Percentiles rank a stretch among this genome's conserved stretches.
Conservation (phyloP, 2,329 filamentous ascomycete species). For the Colletotrichum sp. region DNA sequence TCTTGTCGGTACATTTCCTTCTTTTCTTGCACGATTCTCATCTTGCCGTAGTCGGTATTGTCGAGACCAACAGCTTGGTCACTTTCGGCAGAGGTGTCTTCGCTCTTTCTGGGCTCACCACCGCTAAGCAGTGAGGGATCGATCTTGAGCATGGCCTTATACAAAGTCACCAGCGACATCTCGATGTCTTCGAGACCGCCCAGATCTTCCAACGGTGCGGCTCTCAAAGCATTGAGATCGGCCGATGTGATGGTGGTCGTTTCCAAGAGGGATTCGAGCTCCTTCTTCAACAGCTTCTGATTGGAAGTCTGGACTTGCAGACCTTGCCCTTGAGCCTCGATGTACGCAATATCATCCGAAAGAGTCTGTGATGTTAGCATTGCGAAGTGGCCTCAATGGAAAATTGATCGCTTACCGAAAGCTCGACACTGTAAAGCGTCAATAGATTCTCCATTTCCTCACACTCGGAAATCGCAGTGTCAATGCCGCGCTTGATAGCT, state of each 20-base stretch:
- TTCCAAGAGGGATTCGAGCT: conserved; percentile 86
- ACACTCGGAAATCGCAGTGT: conserved; percentile 90
- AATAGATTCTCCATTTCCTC: conserved; percentile 95
- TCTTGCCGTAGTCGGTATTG: conserved; percentile 80
- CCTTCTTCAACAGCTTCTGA: conserved; percentile 89
- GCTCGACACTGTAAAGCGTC: conserved; percentile 92
- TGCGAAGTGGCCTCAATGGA: not conserved
- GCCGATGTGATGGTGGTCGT: conserved; percentile 85
- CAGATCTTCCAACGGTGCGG: conserved; percentile 74
- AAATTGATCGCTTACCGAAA: conserved; percentile 69
- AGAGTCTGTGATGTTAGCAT: conserved; percentile 69
- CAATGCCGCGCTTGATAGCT: conserved; percentile 84
- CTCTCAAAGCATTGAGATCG: conserved; percentile 76
- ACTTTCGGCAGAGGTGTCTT: conserved; percentile 50
- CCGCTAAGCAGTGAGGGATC: conserved; percentile 75
- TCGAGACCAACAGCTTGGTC: conserved; percentile 40
- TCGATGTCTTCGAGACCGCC: conserved; percentile 81
- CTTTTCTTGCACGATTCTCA: conserved; percentile 95
- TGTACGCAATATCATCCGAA: conserved; percentile 94
- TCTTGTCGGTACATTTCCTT: conserved; percentile 86
- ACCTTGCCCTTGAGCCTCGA: conserved; percentile 96
- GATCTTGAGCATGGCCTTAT: conserved; percentile 92
- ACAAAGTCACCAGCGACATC: conserved; percentile 76
- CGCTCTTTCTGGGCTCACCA: conserved; percentile 51
- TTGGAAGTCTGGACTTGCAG: conserved; percentile 97